phyloP scores from a whole-genome alignment of 257 asterid genomes.

The Solanum arcanum region DNA sequence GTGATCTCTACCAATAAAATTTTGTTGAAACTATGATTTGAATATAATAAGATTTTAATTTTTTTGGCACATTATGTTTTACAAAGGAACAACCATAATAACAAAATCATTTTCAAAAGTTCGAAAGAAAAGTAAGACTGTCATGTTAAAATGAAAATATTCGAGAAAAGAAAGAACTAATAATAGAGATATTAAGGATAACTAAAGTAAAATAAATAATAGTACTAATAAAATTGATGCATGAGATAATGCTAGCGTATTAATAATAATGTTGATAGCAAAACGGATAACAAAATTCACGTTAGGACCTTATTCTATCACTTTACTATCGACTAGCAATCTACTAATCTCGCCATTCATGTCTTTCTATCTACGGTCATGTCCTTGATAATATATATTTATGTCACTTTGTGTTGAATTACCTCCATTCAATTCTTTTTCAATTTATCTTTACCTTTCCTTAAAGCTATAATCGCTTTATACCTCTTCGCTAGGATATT shows the following conservation, averaged over 20 bases:
- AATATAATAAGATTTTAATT: neutral
- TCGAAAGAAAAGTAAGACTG: neutral
- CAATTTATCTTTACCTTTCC: too few species aligned
- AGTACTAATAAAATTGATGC: neutral
- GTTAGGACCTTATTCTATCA: neutral
- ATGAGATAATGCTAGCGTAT: neutral
- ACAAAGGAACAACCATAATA: too few species aligned
- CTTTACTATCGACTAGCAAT: neutral
- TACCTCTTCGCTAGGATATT: neutral
- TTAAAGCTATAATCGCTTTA: neutral
- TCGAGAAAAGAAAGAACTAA: too few species aligned
- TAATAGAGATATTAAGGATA: too few species aligned
- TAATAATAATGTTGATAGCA: neutral
- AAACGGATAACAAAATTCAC: too few species aligned
- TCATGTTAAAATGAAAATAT: too few species aligned
- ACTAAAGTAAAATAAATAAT: too few species aligned
- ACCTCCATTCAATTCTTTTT: neutral
- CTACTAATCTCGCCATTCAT: neutral
- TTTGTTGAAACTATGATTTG: neutral
- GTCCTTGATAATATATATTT: accelerated
- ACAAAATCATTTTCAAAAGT: too few species aligned
- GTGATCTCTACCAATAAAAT: accelerated
- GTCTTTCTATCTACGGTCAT: too few species aligned
- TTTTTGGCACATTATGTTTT: too few species aligned
- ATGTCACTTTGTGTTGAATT: neutral